Conservation (phyloP, 1,284 basidiomycete species). For the Puccinia triticina region DNA sequence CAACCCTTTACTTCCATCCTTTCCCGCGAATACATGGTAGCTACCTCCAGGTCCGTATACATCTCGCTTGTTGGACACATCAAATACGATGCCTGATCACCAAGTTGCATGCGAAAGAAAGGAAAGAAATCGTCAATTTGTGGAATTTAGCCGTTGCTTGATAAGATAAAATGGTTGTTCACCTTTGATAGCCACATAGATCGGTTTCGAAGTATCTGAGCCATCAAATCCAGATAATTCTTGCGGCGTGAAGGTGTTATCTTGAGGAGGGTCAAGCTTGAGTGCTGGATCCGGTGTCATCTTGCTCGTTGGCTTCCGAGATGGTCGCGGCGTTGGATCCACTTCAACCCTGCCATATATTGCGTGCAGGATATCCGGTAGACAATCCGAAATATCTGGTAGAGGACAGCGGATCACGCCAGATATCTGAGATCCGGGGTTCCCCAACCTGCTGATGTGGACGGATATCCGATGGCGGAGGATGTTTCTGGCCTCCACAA, state of each 20-base stretch:
- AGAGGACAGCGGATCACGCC: too few species aligned
- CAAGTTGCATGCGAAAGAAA: constrained; percentile 45
- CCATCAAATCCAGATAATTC: constrained; percentile 75
- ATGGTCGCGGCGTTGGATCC: not conserved
- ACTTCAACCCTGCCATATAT: too few species aligned
- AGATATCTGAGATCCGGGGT: too few species aligned
- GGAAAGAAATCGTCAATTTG: not conserved
- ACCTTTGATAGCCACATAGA: constrained; percentile 89
- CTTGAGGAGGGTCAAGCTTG: constrained; percentile 69
- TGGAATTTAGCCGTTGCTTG: too few species aligned
- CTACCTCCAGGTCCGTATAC: constrained; percentile 76
- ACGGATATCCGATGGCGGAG: too few species aligned
- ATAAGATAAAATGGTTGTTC: too few species aligned
- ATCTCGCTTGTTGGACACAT: constrained; percentile 74
- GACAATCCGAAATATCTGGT: too few species aligned
- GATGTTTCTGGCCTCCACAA: too few species aligned
- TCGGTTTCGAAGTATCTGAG: constrained; percentile 68
- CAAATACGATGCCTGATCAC: constrained; percentile 73
- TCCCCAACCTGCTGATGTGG: too few species aligned
- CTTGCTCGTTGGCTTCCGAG: not conserved
- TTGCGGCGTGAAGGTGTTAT: constrained; percentile 73
- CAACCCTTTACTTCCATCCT: constrained; percentile 58
- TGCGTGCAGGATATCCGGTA: too few species aligned
- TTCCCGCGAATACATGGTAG: constrained; percentile 69
- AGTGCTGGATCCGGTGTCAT: constrained; percentile 40